Conservation (phyloP, 306 rosid species). For the Vigna trinervia region DNA sequence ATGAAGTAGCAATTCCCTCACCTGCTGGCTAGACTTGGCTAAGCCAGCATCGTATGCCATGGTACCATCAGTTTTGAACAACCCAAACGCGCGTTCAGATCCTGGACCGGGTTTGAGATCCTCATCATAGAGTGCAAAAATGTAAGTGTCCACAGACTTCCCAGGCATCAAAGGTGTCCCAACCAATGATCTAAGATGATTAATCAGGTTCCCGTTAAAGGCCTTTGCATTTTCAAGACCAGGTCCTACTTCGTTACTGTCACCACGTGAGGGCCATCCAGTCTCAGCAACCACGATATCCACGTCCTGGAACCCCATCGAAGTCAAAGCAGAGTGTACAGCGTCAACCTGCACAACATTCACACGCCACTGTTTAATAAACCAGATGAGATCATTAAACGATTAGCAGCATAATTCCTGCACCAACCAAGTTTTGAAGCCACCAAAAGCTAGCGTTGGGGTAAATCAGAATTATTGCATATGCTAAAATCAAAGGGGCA, state of each 20-base stretch:
- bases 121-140: slow-evolving; percentile 88
- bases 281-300: slow-evolving; percentile 93
- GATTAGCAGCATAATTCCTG: neutral
- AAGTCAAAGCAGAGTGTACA: slow-evolving; percentile 74
- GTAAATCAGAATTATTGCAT: slow-evolving; percentile 12
- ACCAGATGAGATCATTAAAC: neutral
- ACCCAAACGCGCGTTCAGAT: slow-evolving; percentile 82
- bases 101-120: slow-evolving; percentile 72
- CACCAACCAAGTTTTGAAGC: neutral
- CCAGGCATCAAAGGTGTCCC: slow-evolving; percentile 96
- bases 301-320: slow-evolving; percentile 62
- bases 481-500: neutral
- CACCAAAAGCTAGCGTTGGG: neutral
- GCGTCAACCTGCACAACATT: slow-evolving; percentile 77
- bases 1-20: slow-evolving; percentile 32
- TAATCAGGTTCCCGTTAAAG: slow-evolving; percentile 83
- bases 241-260: slow-evolving; percentile 72
- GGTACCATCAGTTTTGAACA: slow-evolving; percentile 71
- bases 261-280: slow-evolving; percentile 92
- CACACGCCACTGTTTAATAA: neutral
- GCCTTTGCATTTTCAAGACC: slow-evolving; percentile 85
- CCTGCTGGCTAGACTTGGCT: slow-evolving; percentile 69
- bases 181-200: slow-evolving; percentile 83
- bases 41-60: slow-evolving; percentile 80
- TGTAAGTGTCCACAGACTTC: slow-evolving; percentile 77